Conservation (phyloP, 2,329 filamentous ascomycete species). For the Gnomoniopsis sp. region DNA sequence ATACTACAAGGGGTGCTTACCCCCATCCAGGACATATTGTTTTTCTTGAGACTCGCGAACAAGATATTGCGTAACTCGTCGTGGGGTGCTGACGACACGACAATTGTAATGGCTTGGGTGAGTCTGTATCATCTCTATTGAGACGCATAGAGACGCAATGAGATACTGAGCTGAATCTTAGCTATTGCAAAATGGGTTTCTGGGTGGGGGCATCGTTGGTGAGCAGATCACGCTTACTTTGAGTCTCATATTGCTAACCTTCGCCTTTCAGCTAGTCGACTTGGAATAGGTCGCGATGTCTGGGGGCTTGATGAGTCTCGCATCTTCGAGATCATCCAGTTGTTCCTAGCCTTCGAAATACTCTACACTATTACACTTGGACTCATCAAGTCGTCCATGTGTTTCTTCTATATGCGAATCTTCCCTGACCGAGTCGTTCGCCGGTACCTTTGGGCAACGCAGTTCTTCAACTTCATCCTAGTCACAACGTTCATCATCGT, state of each 20-base stretch:
- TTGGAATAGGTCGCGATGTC: slow-evolving; percentile 1
- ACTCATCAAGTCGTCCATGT: slow-evolving; percentile 2
- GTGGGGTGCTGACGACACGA: slow-evolving; percentile 6
- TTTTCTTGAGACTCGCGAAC: not conserved
- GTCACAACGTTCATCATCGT: not conserved
- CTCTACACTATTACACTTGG: slow-evolving; percentile 2
- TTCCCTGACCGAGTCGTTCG: slow-evolving; percentile 1
- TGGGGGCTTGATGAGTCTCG: slow-evolving; percentile 2
- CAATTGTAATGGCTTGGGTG: slow-evolving; percentile 4
- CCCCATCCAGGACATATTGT: slow-evolving; percentile 4
- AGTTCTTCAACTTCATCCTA: not conserved
- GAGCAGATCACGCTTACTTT: not conserved
- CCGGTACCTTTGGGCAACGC: slow-evolving; percentile 1
- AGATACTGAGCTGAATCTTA: not conserved
- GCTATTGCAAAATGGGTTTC: slow-evolving; percentile 4
- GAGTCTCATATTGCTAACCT: not conserved
- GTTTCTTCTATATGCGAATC: slow-evolving; percentile 1
- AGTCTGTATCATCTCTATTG: not conserved
- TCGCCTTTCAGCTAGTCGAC: not conserved
- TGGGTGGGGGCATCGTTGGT: slow-evolving; percentile 8
- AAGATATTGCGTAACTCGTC: not conserved
- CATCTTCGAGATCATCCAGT: not conserved
- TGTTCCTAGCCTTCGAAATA: slow-evolving; percentile 6
- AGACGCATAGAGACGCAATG: not conserved
- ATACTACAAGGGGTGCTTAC: slow-evolving; percentile 7